Evolutionary conservation across 805 yeast genomes (phyloP).

Genomic region (Sugiyamaella valdiviana): DNA sequence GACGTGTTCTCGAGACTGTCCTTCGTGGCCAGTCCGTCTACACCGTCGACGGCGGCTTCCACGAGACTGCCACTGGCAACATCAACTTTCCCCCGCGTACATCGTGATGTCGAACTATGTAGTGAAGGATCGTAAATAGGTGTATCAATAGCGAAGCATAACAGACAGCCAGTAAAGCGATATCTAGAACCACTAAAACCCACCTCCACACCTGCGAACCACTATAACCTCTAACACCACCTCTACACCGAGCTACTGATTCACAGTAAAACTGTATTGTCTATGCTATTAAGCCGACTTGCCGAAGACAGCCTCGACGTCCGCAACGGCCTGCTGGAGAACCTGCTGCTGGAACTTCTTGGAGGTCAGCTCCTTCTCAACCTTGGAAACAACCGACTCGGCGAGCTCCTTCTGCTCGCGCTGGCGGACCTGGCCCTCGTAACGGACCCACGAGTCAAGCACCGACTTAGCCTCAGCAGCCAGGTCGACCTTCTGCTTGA

Average conservation of each 20-base stretch:
- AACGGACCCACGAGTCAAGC: constrained; percentile 98
- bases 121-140: no score
- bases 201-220: not conserved
- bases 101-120: not conserved
- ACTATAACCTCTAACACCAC: not conserved
- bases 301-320: constrained; percentile 53
- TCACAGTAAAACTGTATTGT: not conserved
- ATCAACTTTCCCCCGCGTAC: not conserved
- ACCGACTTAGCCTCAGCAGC: constrained; percentile 90
- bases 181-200: no score
- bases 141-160: no score
- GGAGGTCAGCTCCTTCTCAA: constrained; percentile 73
- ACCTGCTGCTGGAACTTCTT: constrained; percentile 92
- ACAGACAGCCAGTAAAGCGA: no score
- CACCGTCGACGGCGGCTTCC: constrained; percentile 6
- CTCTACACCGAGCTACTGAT: not conserved
- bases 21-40: constrained; percentile 71
- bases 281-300: constrained; percentile 1
- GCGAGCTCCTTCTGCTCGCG: constrained; percentile 90
- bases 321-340: constrained; percentile 84
- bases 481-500: constrained; percentile 83
- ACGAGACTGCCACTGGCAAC: not conserved
- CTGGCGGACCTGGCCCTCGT: constrained; percentile 94
- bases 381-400: constrained; percentile 78
- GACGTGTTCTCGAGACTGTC: constrained; percentile 73